These are phyloP conservation scores for Dipodascus albidus DNA, from an alignment of 805 yeast genomes.

Conservation along the genomic window DNA sequence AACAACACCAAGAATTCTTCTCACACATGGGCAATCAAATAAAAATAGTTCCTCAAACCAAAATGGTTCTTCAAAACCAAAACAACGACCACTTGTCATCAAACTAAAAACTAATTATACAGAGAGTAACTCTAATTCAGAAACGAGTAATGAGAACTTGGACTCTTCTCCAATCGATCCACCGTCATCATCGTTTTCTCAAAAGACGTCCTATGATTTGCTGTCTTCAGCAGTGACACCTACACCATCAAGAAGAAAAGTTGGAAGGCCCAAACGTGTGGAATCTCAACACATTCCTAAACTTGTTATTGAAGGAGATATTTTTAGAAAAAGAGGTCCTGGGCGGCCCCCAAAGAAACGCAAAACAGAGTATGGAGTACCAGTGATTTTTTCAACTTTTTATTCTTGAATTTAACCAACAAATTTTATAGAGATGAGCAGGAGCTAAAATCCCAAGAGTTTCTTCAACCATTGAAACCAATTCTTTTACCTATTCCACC, in stretches of 20 bases:
- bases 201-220: not conserved
- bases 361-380: not conserved
- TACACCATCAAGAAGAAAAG: not conserved
- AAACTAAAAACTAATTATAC: not conserved
- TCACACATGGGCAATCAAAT: not conserved
- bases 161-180: no score
- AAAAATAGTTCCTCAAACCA: not conserved
- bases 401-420: not conserved
- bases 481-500: not conserved
- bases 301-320: not conserved
- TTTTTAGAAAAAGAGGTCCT: not conserved
- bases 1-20: not conserved
- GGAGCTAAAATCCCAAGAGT: not conserved
- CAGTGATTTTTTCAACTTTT: not conserved
- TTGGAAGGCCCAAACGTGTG: not conserved
- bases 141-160: not conserved
- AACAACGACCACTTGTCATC: not conserved
- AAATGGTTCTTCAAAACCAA: not conserved
- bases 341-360: not conserved
- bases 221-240: not conserved
- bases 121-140: not conserved
- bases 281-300: not conserved
- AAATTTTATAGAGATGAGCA: not conserved
- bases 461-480: not conserved
- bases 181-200: not conserved